Base-by-base conservation (phyloP, 495 filamentous ascomycete genomes). In the Aspergillus leporis region DNA sequence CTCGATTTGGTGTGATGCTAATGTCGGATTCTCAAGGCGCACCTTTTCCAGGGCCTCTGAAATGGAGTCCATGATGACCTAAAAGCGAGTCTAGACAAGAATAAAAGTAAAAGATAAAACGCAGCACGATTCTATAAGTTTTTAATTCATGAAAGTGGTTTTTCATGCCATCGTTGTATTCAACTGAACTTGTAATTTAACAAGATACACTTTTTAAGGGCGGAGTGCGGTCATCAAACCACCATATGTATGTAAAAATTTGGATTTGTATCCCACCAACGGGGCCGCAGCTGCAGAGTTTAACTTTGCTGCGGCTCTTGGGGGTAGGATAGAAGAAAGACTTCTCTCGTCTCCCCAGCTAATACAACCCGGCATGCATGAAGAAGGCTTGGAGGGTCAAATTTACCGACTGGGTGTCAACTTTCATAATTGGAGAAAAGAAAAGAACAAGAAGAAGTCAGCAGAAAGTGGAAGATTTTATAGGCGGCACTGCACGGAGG, bases 401-500 rank as follows among this genome's bases (percentile, higher is more conserved):
- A 86, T 85, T 88, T 81, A 74, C 62, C 66, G 65, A 67, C 80
- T 80, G 82, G 85, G 83, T 85, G 55, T 78, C 70, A 88, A 88
- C 83, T 88, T 88, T 87, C 78, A 72, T 67, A 69, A 68, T 56
- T 63, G 38, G 30, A 56, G 51, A 69, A 73, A 61, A 63, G 59
- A 65, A 68, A 65, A 69, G 63, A 61, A 62, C 51, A 64, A 34
- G 60, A 60, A 55, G 55, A 53, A 57, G 49, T 25, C 12, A 34
- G 22, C 23, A 36, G 49, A 51, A 52, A 41, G 52, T 36, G 53
- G 36, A 52, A 53, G 58, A 53, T 52, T 60, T 68, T 58, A 58
- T 70, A 70, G 60, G 64, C 48, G 43, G 30, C 19, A n/a, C 45
- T 41, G 68, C 65, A 59, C 56, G 47, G 30, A 56, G 66, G 70